Percentiles rank a stretch among this genome's conserved stretches.
Conservation (phyloP, 176 grass and related monocot species). For the Phoenix roebelenii region DNA sequence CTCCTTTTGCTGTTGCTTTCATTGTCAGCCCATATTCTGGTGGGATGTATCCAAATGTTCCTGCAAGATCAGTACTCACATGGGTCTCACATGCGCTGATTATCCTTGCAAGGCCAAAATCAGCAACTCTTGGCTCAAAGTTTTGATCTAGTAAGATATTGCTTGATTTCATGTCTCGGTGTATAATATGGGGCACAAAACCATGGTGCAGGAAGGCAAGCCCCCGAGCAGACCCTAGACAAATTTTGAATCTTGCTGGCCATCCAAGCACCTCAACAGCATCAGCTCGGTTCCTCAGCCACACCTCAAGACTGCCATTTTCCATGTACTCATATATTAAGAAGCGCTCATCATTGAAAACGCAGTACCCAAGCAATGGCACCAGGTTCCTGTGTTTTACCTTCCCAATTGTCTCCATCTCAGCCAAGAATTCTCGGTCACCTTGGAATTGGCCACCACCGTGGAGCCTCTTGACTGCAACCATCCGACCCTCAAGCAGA, state of each 20-base stretch:
- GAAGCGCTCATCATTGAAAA: slow-evolving; percentile 80
- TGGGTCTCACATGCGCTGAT: slow-evolving; percentile 97
- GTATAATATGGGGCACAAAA: slow-evolving; percentile 95
- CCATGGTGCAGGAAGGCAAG: slow-evolving; percentile 90
- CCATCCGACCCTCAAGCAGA: slow-evolving; percentile 53
- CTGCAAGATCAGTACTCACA: slow-evolving; percentile 86
- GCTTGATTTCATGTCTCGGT: slow-evolving; percentile 95
- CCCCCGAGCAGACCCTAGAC: slow-evolving; percentile 69
- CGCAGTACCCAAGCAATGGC: slow-evolving; percentile 90
- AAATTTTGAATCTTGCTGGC: slow-evolving; percentile 80
- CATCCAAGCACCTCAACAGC: slow-evolving; percentile 74
- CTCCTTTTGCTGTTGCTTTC: slow-evolving; percentile 77
- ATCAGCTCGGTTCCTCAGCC: slow-evolving; percentile 75
- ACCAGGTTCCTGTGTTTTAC: slow-evolving; percentile 90
- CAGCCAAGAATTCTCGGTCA: slow-evolving; percentile 78
- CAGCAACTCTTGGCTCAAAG: slow-evolving; percentile 88
- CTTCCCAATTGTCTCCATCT: slow-evolving; percentile 98
- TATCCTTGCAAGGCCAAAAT: slow-evolving; percentile 92
- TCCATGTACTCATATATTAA: slow-evolving; percentile 97
- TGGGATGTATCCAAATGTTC: slow-evolving; percentile 86
- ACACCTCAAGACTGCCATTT: slow-evolving; percentile 87
- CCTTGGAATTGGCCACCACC: slow-evolving; percentile 77
- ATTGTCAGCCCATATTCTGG: slow-evolving; percentile 81
- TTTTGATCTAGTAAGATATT: slow-evolving; percentile 77
- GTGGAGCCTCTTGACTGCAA: slow-evolving; percentile 86